Evolutionary conservation across 208 protist species (phyloP), one percentile per base, ranked within the genome.

Genomic region (Phytomonas sp.): DNA sequence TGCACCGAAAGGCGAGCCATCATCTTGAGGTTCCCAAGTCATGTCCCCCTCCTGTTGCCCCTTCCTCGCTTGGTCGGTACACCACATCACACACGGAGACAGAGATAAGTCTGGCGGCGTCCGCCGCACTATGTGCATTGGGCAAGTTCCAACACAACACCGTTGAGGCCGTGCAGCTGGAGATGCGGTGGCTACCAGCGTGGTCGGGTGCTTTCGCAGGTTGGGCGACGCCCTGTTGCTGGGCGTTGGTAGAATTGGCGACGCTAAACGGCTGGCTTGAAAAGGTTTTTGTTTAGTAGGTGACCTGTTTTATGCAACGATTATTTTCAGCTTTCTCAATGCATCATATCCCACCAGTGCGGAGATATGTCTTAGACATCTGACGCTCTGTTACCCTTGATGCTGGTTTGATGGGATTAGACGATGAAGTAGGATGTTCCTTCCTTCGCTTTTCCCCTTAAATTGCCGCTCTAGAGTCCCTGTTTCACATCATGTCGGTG

Each of bases 261-360:
- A 36, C 91, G 23, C 68, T 95, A 56, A 95, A 95, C 70, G 75
- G 73, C 53, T 95, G 89, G 89, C 62, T 95, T 37, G 78, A 81
- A 60, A 78, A 83, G 40, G 74, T 80, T 15, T 56, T 26, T 20
- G 46, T 56, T 23, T 56, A 23, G 6, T 26, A 56, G 20, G 20
- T 56, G 13, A 26, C 23, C 20, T 26, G 1, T 56, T 56, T 56
- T 56, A 26, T 56, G 5, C 23, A 6, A 51, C 40, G 1, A 51
- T 51, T 20, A 51, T 51, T 17, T 51, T 51, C 11, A 51, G 11
- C 17, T 51, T 11, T 4, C 40, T 20, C 40, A 51, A 51, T 17
- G 13, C 13, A 51, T 20, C 13, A 51, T 20, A 17, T 17, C 11
- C 17, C 40, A 51, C 40, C 17, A 51, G 17, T 23, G 40, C 26